Evolutionary conservation across 1,139 yeast genomes (phyloP).

Genomic region (Geotrichum armillariae): DNA sequence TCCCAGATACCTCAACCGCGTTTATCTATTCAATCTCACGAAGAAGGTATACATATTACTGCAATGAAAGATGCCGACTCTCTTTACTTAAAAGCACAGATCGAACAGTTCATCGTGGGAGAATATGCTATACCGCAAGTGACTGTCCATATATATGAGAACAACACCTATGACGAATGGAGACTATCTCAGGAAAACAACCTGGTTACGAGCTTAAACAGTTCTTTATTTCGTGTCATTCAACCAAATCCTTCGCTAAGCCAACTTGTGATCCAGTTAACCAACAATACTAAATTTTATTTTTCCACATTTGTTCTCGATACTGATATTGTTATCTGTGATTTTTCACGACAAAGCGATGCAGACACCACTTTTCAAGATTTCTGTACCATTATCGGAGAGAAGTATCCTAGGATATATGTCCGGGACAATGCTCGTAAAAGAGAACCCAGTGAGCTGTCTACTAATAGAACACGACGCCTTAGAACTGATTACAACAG

Average conservation of each 20-base stretch:
- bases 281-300: not conserved
- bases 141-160: not conserved
- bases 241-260: not conserved
- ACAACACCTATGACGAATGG: not conserved
- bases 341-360: no score
- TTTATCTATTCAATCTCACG: no score
- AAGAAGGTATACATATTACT: no score
- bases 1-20: not conserved
- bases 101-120: constrained; percentile 1
- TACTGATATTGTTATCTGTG: not conserved
- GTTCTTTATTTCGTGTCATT: not conserved
- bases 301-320: not conserved
- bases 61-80: no score
- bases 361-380: not conserved
- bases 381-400: not conserved
- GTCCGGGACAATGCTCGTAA: no score
- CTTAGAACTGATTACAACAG: no score
- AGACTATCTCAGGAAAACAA: not conserved
- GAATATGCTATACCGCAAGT: not conserved
- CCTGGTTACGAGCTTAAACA: not conserved
- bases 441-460: no score
- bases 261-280: not conserved
- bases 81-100: not conserved
- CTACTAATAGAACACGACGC: no score
- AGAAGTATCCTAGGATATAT: constrained; percentile 1